These are phyloP conservation scores for Trichosporon sp. DNA, from an alignment of 1,284 basidiomycete genomes.

Conservation along the genomic window DNA sequence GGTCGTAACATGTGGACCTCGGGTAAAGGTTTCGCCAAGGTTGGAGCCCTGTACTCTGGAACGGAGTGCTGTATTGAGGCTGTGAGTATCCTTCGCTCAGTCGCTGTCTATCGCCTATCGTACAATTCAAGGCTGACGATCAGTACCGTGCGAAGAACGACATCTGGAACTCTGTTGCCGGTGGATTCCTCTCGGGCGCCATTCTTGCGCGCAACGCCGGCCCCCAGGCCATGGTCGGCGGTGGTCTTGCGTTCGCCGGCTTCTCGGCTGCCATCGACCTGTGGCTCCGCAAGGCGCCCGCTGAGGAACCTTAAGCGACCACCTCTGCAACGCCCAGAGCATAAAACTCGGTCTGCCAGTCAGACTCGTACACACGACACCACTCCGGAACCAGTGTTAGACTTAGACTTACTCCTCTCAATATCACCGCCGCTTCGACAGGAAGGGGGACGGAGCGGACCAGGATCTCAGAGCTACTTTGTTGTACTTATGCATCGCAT, in stretches of 20 bases:
- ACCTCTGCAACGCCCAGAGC: background rate
- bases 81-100: conserved; percentile 62
- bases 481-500: conserved; percentile 31
- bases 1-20: conserved; percentile 86
- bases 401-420: conserved; percentile 6
- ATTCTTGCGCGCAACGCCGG: conserved; percentile 82
- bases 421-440: background rate
- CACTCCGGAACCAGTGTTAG: background rate
- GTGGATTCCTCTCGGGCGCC: conserved; percentile 65
- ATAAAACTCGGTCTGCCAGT: background rate
- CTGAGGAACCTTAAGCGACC: conserved; percentile 67
- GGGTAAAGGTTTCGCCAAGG: conserved; percentile 92
- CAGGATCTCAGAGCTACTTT: conserved; percentile 20
- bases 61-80: conserved; percentile 95
- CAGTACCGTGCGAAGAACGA: conserved; percentile 97
- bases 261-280: conserved; percentile 87
- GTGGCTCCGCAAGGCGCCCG: conserved; percentile 77
- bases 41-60: conserved; percentile 89
- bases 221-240: conserved; percentile 76
- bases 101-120: too few relatives aligned
- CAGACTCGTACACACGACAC: background rate
- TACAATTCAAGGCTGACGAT: conserved; percentile 5
- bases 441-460: background rate
- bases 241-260: conserved; percentile 83
- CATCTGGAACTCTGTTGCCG: conserved; percentile 71